Evolutionary conservation across 2,329 filamentous ascomycete genomes (phyloP).

Genomic region (Teratosphaeria nubilosa): DNA sequence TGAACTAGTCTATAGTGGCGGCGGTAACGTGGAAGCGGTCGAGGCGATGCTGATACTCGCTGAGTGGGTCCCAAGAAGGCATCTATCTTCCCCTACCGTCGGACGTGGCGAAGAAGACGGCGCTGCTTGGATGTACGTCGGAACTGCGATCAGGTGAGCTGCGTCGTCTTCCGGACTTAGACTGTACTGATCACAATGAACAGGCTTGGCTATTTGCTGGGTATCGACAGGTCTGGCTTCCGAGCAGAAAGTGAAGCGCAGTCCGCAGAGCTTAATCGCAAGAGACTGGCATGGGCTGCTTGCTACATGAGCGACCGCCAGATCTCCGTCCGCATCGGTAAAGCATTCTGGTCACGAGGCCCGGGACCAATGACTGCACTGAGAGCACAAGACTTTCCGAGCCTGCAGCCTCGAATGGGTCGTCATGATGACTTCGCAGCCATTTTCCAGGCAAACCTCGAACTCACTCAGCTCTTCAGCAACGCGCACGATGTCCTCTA

Average conservation of each 20-base stretch:
- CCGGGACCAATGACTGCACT: conserved; percentile 24
- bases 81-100: conserved; percentile 16
- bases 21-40: conserved; percentile 23
- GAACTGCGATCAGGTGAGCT: conserved; percentile 17
- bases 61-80: conserved; percentile 23
- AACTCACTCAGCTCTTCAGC: conserved; percentile 25
- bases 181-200: not conserved
- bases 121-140: conserved; percentile 26
- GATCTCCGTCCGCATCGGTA: conserved; percentile 24
- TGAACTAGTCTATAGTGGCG: conserved; percentile 21
- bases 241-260: conserved; percentile 18
- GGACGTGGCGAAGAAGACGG: conserved; percentile 25
- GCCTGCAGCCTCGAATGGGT: conserved; percentile 16
- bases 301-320: conserved; percentile 26
- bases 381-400: conserved; percentile 23
- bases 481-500: conserved; percentile 27
- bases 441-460: conserved; percentile 25
- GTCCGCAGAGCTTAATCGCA: conserved; percentile 22
- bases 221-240: conserved; percentile 25
- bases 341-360: conserved; percentile 25
- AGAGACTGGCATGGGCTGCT: conserved; percentile 24
- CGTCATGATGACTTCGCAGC: conserved; percentile 23
- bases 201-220: conserved; percentile 24
- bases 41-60: conserved; percentile 26
- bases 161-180: not conserved